Evolutionary conservation across 2,329 filamentous ascomycete genomes (phyloP), one percentile per base, ranked within the genome.

Genomic region (Penicillium sp.): DNA sequence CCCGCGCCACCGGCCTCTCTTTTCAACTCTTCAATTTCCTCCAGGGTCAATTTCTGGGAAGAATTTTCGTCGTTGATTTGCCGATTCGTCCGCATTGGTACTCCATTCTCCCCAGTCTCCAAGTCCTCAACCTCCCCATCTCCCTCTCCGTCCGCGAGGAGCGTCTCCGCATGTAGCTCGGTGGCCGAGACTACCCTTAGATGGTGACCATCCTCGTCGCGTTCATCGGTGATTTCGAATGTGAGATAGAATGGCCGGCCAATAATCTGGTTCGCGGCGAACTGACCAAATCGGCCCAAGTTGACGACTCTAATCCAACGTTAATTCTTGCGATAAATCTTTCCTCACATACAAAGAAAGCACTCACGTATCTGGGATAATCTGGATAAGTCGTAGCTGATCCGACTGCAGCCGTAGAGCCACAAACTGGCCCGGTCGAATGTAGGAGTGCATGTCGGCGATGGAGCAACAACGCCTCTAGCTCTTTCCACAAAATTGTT

Each of bases 161-260:
- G 79, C 38, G 75, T 72, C 61, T 95, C 89, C 36, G 86, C 87
- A 66, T 96, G 88, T 33, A 96, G 77, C 70, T 97, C 92, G 30
- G 83, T 78, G 1, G 89, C 81, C 0, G 89, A 80, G 0, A 96
- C 88, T 3, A 95, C 77, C 29, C 90, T 87, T 46, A 97, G 73
- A 25, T 65, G 62, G 39, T 83, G 81, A 57, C 84, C 87, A 55
- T 75, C 76, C 57, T 87, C 82, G 53, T 79, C 79, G 4, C 77
- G 71, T 63, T 80, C 82, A 61, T 95, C 89, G 55, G 87, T 80
- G 2, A 97, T 78, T 69, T 97, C 92, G 72, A 89, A 99, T 0
- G 91, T 97, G 52, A 95, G 77, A 73, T 95, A 83, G 67, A 89
- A 95, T 0, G 93, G 93, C 7, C 93, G 85, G n/a, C 89, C 87